These are phyloP conservation scores for Turritis glabra DNA, from an alignment of 345 rosid genomes.

Conservation along the genomic window DNA sequence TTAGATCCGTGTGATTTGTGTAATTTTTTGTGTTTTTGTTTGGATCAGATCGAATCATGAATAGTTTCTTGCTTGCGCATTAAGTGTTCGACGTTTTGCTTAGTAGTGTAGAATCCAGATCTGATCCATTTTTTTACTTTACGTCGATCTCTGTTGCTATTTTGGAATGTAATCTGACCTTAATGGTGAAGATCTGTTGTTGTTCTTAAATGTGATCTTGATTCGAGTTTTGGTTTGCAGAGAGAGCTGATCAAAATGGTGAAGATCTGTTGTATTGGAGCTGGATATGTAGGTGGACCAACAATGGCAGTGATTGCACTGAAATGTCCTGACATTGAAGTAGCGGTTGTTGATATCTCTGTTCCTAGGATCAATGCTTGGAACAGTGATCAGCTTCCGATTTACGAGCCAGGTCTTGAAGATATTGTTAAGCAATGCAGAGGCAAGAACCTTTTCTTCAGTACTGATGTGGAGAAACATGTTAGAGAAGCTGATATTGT, in stretches of 20 bases:
- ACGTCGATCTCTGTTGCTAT: not conserved
- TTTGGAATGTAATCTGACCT: not conserved
- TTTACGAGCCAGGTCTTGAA: slow-evolving; percentile 92
- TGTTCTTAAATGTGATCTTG: not conserved
- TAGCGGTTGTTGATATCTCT: slow-evolving; percentile 88
- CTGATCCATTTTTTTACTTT: not conserved
- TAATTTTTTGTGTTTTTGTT: not conserved
- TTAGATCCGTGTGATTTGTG: slow-evolving; percentile 13
- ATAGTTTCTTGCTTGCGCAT: not conserved
- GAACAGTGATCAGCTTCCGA: slow-evolving; percentile 92
- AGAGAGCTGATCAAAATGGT: slow-evolving; percentile 55
- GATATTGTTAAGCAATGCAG: slow-evolving; percentile 78
- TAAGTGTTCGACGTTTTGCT: not conserved
- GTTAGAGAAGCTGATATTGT: slow-evolving; percentile 84
- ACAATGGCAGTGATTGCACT: slow-evolving; percentile 95
- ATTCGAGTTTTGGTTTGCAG: slow-evolving; percentile 1
- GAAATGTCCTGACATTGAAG: slow-evolving; percentile 80
- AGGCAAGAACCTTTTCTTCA: slow-evolving; percentile 85
- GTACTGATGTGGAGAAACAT: slow-evolving; percentile 88
- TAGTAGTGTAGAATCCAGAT: slow-evolving; percentile 11
- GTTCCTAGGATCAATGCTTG: slow-evolving; percentile 75
- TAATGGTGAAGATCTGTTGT: not conserved
- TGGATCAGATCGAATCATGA: slow-evolving; percentile 1
- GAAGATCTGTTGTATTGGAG: slow-evolving; percentile 98
- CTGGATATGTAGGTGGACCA: slow-evolving; percentile 96